These are phyloP conservation scores for Radiomyces spectabilis DNA, from an alignment of 192 early-diverging fungal species.

Conservation along the genomic window DNA sequence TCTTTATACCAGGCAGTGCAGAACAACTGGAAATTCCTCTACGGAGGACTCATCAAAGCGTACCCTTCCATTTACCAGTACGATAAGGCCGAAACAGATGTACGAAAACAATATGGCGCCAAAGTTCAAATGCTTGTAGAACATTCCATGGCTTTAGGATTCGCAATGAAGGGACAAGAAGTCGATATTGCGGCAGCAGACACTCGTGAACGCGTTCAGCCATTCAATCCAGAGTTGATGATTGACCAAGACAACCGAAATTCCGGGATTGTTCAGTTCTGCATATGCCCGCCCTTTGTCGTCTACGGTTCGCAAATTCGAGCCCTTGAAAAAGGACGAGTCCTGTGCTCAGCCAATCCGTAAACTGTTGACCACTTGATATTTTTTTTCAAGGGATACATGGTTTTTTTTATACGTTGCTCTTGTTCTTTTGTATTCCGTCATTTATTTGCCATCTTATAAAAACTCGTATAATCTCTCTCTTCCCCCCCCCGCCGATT, in stretches of 20 bases:
- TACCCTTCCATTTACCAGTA: constrained; percentile 13
- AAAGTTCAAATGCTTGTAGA: constrained; percentile 16
- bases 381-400: too few species aligned
- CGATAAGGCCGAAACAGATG: constrained; percentile 7
- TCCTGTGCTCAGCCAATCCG: constrained; percentile 5
- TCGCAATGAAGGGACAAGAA: constrained; percentile 27
- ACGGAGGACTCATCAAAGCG: constrained; percentile 12
- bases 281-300: constrained; percentile 25
- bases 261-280: constrained; percentile 15
- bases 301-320: neutral
- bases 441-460: too few species aligned
- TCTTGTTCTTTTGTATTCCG: too few species aligned
- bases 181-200: constrained; percentile 18
- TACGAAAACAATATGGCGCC: constrained; percentile 9
- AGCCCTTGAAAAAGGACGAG: constrained; percentile 10
- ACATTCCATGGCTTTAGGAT: constrained; percentile 8
- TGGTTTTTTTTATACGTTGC: too few species aligned
- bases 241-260: constrained; percentile 8
- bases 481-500: too few species aligned
- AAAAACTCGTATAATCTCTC: too few species aligned
- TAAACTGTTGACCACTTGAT: too few species aligned
- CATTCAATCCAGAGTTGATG: constrained; percentile 16
- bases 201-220: constrained; percentile 12
- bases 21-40: constrained; percentile 12
- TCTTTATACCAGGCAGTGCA: constrained; percentile 5